Conservation (phyloP, 306 rosid species). For the Lithocarpus polystachyus region DNA sequence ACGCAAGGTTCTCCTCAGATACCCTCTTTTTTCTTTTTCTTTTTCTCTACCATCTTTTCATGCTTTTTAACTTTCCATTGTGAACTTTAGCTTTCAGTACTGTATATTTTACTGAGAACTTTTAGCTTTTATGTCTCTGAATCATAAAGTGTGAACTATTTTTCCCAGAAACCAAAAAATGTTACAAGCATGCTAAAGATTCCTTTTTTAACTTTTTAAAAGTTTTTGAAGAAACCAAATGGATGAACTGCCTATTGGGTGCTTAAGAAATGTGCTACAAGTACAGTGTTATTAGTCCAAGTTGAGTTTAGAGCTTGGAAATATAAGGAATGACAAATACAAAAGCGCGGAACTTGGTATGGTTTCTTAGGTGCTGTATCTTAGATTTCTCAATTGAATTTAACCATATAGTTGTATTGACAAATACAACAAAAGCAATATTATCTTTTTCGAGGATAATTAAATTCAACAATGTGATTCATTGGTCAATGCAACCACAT, state of each 20-base stretch:
- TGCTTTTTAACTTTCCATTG: background rate
- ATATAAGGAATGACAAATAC: background rate
- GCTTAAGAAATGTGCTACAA: background rate
- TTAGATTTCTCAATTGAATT: too few relatives aligned
- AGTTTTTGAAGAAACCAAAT: background rate
- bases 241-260: background rate
- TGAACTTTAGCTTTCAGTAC: background rate
- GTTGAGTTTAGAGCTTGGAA: background rate
- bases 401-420: too few relatives aligned
- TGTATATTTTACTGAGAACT: background rate
- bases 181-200: background rate
- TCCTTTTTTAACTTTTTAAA: background rate
- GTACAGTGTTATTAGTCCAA: background rate
- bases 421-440: too few relatives aligned
- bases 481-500: too few relatives aligned
- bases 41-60: background rate
- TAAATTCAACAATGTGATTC: too few relatives aligned
- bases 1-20: slow-evolving; percentile 48
- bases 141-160: background rate
- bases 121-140: background rate
- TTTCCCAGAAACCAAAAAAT: background rate
- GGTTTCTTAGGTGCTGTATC: too few relatives aligned
- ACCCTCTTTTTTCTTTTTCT: background rate
- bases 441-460: too few relatives aligned
- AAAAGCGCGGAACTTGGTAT: too few relatives aligned